These are phyloP conservation scores for Cystobasidium sp. DNA, from an alignment of 1,284 basidiomycete species.

Conservation along the genomic window DNA sequence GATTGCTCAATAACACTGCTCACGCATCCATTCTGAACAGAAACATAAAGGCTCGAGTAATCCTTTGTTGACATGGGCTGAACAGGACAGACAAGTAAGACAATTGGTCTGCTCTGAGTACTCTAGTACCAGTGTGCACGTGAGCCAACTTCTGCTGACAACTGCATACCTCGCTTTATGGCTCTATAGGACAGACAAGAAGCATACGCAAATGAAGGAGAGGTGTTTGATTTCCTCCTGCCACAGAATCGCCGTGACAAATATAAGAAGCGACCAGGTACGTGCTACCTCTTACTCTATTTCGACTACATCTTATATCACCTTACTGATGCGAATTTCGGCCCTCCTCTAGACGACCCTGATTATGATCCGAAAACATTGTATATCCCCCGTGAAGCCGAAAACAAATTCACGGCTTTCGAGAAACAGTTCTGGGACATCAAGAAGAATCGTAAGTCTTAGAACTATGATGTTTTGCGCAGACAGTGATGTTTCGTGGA, in stretches of 20 bases:
- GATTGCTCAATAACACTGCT: no score
- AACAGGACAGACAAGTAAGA: constrained; percentile 49
- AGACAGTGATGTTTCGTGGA: constrained; percentile 19
- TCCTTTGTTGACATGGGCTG: constrained; percentile 56
- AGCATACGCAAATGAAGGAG: constrained; percentile 54
- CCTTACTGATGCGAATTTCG: background rate
- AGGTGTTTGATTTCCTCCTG: constrained; percentile 39
- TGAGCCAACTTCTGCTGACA: constrained; percentile 37
- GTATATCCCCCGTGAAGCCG: constrained; percentile 75
- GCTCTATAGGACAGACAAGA: constrained; percentile 53
- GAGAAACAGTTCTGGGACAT: constrained; percentile 99
- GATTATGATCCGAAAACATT: constrained; percentile 94
- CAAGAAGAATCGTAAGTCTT: constrained; percentile 77
- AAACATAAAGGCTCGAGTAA: constrained; percentile 49
- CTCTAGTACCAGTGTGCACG: no score
- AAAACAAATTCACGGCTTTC: constrained; percentile 89
- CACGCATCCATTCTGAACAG: no score
- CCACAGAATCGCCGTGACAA: constrained; percentile 25
- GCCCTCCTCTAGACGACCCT: constrained; percentile 56
- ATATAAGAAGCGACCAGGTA: constrained; percentile 39
- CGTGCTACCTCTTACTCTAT: constrained; percentile 49
- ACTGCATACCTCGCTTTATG: background rate
- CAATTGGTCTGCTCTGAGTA: no score
- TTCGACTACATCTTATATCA: constrained; percentile 7
- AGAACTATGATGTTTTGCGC: constrained; percentile 63